Conservation (phyloP, 805 yeast genomes). For the Suhomyces vadensis region DNA sequence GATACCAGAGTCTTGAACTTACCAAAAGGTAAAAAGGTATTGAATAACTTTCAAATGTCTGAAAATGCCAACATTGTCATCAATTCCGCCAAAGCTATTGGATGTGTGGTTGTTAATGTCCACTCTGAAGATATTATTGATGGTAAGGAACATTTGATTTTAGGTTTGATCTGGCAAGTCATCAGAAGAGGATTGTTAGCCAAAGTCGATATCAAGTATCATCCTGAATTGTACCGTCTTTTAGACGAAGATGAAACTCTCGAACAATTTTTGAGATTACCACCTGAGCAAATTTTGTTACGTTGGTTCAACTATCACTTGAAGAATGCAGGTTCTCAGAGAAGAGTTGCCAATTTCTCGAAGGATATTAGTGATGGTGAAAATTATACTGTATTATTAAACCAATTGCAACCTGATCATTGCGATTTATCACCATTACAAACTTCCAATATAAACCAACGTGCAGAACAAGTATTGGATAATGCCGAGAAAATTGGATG, state of each 20-base stretch:
- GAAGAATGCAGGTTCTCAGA: slow-evolving; percentile 85
- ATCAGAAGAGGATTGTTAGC: slow-evolving; percentile 93
- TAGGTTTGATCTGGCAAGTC: slow-evolving; percentile 96
- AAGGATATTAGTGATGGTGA: slow-evolving; percentile 93
- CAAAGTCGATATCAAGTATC: slow-evolving; percentile 93
- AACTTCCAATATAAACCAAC: slow-evolving; percentile 65
- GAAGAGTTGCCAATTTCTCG: slow-evolving; percentile 84
- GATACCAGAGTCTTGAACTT: slow-evolving; percentile 95
- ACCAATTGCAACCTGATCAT: slow-evolving; percentile 80
- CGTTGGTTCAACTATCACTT: slow-evolving; percentile 98
- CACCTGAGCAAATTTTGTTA: slow-evolving; percentile 94
- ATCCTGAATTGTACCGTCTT: slow-evolving; percentile 93
- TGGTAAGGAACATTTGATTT: slow-evolving; percentile 87
- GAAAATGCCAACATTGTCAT: slow-evolving; percentile 97
- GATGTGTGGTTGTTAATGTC: slow-evolving; percentile 96
- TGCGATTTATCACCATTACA: slow-evolving; percentile 86
- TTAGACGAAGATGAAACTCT: slow-evolving; percentile 95
- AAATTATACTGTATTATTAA: slow-evolving; percentile 83
- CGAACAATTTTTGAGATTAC: slow-evolving; percentile 92
- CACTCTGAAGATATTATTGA: slow-evolving; percentile 94
- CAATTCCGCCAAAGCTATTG: slow-evolving; percentile 98
- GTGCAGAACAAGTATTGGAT: slow-evolving; percentile 84
- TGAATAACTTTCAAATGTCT: slow-evolving; percentile 92
- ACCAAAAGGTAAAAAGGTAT: slow-evolving; percentile 69
- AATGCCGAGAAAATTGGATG: slow-evolving; percentile 92